A percentile compares a stretch with the other conserved stretches of the same genome.
These are phyloP conservation scores for Ziziphus jujuba DNA, from an alignment of 306 rosid genomes.

Conservation along the genomic window DNA sequence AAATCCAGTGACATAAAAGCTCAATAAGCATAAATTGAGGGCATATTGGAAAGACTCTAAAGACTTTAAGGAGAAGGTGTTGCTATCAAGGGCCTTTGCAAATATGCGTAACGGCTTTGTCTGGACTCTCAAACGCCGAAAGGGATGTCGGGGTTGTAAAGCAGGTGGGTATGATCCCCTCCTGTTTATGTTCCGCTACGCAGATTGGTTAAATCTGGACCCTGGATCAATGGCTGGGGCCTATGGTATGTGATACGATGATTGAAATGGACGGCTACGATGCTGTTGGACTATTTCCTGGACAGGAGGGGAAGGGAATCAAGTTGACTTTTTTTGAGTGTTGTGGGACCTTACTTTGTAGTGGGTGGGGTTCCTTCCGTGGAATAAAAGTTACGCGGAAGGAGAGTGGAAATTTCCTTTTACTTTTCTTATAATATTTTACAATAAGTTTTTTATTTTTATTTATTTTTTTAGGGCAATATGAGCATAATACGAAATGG, in stretches of 20 bases:
- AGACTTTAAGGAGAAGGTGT: not conserved
- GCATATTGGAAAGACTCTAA: not conserved
- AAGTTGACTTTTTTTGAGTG: constrained; percentile 8
- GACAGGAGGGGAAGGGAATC: constrained; percentile 7
- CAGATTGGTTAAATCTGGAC: not conserved
- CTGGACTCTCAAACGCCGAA: constrained; percentile 9
- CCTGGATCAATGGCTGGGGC: not conserved
- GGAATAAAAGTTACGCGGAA: constrained; percentile 26
- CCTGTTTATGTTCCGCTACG: not conserved
- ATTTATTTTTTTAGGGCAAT: not conserved
- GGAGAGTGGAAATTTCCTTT: constrained; percentile 6
- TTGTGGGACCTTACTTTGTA: not conserved
- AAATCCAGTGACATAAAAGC: not conserved
- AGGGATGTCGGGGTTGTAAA: not conserved
- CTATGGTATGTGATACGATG: not conserved
- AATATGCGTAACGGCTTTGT: constrained; percentile 13
- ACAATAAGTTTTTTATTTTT: not conserved
- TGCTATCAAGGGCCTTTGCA: constrained; percentile 6
- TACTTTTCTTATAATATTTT: no score
- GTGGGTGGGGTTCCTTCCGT: constrained; percentile 29
- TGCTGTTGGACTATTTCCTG: not conserved
- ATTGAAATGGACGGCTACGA: not conserved
- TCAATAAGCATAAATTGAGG: not conserved
- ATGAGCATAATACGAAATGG: no score
- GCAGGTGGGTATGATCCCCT: constrained; percentile 1